phyloP scores from a whole-genome alignment of 2,329 filamentous ascomycete genomes.

The Geosmithia morbida region DNA sequence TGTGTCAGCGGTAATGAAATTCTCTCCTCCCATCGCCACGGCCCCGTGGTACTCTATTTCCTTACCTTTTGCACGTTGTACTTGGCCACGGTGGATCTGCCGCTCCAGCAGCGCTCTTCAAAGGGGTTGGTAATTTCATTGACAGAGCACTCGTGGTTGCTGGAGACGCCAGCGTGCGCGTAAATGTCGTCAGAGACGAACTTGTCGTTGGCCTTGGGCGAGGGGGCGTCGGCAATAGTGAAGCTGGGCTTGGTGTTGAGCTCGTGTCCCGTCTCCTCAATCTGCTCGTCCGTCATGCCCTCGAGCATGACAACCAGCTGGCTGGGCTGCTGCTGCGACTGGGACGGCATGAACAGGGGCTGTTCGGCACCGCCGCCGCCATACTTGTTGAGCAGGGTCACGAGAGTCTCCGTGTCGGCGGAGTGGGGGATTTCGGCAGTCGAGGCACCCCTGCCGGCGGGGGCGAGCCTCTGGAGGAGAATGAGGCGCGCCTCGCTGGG shows the following conservation, averaged over 20 bases:
- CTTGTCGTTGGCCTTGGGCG: constrained; percentile 23
- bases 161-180: constrained; percentile 20
- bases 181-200: constrained; percentile 24
- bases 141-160: constrained; percentile 20
- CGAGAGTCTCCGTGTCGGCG: constrained; percentile 27
- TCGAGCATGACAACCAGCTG: constrained; percentile 48
- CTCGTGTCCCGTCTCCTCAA: constrained; percentile 24
- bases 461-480: constrained; percentile 40
- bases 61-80: constrained; percentile 29
- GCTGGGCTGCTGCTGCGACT: constrained; percentile 18
- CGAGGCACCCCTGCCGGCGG: constrained; percentile 30
- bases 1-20: background rate
- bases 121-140: constrained; percentile 24
- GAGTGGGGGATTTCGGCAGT: constrained; percentile 28
- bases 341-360: constrained; percentile 29
- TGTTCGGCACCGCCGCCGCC: constrained; percentile 28
- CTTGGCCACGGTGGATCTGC: constrained; percentile 24
- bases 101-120: constrained; percentile 29
- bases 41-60: background rate
- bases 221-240: constrained; percentile 29
- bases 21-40: background rate
- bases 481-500: constrained; percentile 42
- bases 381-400: constrained; percentile 45
- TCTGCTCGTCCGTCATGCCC: constrained; percentile 33
- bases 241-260: constrained; percentile 29